Base-by-base conservation (phyloP, 768 basidiomycete genomes). In the Amanita subjunquillea region DNA sequence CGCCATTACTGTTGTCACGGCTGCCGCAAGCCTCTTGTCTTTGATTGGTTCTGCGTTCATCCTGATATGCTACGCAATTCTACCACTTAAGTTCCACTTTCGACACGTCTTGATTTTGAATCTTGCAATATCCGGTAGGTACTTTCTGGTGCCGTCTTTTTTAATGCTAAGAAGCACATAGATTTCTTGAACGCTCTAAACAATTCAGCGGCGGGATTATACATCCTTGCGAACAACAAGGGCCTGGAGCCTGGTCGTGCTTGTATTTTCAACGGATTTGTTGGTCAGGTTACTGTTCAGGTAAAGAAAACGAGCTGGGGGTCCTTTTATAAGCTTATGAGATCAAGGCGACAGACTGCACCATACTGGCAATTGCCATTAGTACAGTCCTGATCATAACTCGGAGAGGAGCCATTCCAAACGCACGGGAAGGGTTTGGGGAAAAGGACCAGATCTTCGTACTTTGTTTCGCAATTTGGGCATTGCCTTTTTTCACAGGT, bases 61-160 rank as follows among this genome's bases (percentile, higher is more conserved):
- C 13, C 38, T 56, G 20, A n/a, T 56, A 9, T 56, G 53, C 41
- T 56, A 56, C 29, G 22, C 53, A 9, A 38, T 56, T 22, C 38
- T 56, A 12, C 56, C 56, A 15, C 4, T 51, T 8, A 42, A 53
- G 7, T 46, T 23, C 10, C 56, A 56, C 48, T 56, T 56, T 40
- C 56, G 56, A 3, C 56, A 56, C 45, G 49, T 54, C 3, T 45
- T 54, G 7, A 56, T 56, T 30, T 44, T 56, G 23, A 56, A 54
- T 23, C 37, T 56, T 10, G 53, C 56, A 7, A 30, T 50, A n/a
- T 52, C 56, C n/a, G 56, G 56, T 54, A 8, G 22, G 20, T 15
- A 25, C 6, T 25, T 22, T 7, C 13, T 20, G 15, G 32, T 17
- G 34, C 9, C 13, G 10, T n/a, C 17, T 17, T 17, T 15, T 0